Base-by-base conservation (phyloP, 495 filamentous ascomycete genomes). In the Geopyxis carbonaria region DNA sequence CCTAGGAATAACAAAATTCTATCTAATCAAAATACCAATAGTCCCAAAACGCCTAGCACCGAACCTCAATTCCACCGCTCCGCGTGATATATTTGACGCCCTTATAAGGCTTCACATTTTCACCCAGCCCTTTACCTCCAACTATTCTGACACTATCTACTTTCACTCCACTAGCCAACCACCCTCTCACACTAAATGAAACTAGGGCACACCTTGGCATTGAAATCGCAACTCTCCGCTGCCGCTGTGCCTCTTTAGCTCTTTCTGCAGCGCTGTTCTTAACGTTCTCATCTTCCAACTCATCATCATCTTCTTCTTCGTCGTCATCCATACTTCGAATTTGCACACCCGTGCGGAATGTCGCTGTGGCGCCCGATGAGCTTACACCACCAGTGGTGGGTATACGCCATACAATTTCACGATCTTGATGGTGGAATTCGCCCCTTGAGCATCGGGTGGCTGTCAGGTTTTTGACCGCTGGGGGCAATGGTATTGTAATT, bases 1-100 rank as follows among this genome's bases (percentile, higher is more conserved):
- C n/a, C n/a, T n/a, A n/a, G n/a, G n/a, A n/a, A n/a, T n/a, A n/a
- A n/a, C n/a, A n/a, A n/a, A n/a, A n/a, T n/a, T n/a, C n/a, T n/a
- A n/a, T n/a, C n/a, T 5, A 11, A 5, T 2, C 4, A 34, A 6
- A 10, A 10, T 34, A 34, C 10, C 14, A 10, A 35, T 38, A 8
- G 28, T 15, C 35, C 23, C 18, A 25, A 38, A 41, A 5, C 38
- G 6, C 27, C n/a, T 52, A 80, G 59, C 76, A 80, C 47, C 78
- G 60, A 45, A 76, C 67, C 60, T 95, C 89, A 28, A 99, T 68
- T 2, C 91, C 91, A 30, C 71, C 73, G 45, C 71, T 74, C 59
- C 84, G 93, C 47, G 84, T 92, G 41, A 95, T 57, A 59, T 99
- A 99, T 61, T 95, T 99, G 32, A 95, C 89, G 9, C 89, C 91